These are phyloP conservation scores for Brassica nigra DNA, from an alignment of 345 rosid genomes.

Conservation along the genomic window DNA sequence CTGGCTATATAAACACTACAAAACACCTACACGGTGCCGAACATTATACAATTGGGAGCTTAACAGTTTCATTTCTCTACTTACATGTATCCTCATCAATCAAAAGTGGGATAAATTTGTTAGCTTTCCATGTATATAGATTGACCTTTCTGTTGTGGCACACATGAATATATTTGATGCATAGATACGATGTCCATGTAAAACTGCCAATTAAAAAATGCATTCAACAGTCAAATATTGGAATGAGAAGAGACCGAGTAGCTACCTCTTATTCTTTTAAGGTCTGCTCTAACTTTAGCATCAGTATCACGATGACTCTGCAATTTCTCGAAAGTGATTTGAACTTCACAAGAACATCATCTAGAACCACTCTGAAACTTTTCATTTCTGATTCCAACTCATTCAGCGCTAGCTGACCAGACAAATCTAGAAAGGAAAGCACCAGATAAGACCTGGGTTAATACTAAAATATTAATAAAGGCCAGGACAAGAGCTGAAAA, in stretches of 20 bases:
- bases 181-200: conserved; percentile 12
- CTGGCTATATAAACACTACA: background rate
- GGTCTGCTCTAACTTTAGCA: conserved; percentile 71
- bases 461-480: conserved; percentile 21
- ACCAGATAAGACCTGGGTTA: conserved; percentile 27
- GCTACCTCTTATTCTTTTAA: conserved; percentile 71
- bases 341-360: conserved; percentile 73
- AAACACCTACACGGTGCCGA: conserved; percentile 2
- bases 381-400: conserved; percentile 62
- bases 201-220: conserved; percentile 7
- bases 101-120: conserved; percentile 6
- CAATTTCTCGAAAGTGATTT: conserved; percentile 60
- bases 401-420: conserved; percentile 46
- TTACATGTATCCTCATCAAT: conserved; percentile 10
- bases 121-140: conserved; percentile 28
- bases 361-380: conserved; percentile 60
- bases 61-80: conserved; percentile 15
- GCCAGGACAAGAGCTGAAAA: conserved; percentile 6
- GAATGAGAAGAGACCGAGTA: conserved; percentile 28
- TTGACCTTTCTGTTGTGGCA: conserved; percentile 16
- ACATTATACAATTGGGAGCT: background rate
- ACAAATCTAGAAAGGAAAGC: conserved; percentile 55
- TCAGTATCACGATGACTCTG: conserved; percentile 58
- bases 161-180: conserved; percentile 17
- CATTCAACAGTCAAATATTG: conserved; percentile 9